Conservation (phyloP, 2,329 filamentous ascomycete genomes). For the Epichloe sylvatica region DNA sequence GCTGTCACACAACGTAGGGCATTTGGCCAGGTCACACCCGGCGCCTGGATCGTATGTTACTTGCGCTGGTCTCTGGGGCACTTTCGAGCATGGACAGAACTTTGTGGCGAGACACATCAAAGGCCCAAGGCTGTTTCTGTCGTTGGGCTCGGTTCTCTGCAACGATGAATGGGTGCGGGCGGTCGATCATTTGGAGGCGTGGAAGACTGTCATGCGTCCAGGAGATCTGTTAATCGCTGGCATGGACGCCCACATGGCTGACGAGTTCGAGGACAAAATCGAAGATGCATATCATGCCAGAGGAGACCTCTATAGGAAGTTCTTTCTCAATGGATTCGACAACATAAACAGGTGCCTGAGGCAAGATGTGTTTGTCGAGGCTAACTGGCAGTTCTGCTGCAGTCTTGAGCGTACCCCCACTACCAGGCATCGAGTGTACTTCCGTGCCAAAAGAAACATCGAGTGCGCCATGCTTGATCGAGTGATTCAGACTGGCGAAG, state of each 20-base stretch:
- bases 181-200: slow-evolving; percentile 20
- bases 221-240: slow-evolving; percentile 25
- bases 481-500: slow-evolving; percentile 18
- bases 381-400: slow-evolving; percentile 25
- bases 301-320: slow-evolving; percentile 20
- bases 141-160: slow-evolving; percentile 28
- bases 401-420: slow-evolving; percentile 22
- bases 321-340: slow-evolving; percentile 26
- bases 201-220: slow-evolving; percentile 21
- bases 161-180: slow-evolving; percentile 26
- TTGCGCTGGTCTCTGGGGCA: slow-evolving; percentile 27
- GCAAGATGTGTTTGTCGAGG: slow-evolving; percentile 20
- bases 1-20: slow-evolving; percentile 20
- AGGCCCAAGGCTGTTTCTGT: slow-evolving; percentile 24
- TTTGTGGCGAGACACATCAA: slow-evolving; percentile 16
- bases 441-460: slow-evolving; percentile 22
- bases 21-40: slow-evolving; percentile 18
- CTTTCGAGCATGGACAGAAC: slow-evolving; percentile 22
- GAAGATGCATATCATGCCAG: slow-evolving; percentile 27
- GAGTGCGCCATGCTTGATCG: slow-evolving; percentile 12
- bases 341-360: slow-evolving; percentile 23
- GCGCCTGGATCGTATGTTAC: slow-evolving; percentile 14
- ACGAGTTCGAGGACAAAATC: slow-evolving; percentile 21
- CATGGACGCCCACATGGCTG: slow-evolving; percentile 27
- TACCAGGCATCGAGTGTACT: slow-evolving; percentile 27